These are phyloP conservation scores for Chlorella sp. DNA, from an alignment of 139 green algal genomes.

Conservation along the genomic window DNA sequence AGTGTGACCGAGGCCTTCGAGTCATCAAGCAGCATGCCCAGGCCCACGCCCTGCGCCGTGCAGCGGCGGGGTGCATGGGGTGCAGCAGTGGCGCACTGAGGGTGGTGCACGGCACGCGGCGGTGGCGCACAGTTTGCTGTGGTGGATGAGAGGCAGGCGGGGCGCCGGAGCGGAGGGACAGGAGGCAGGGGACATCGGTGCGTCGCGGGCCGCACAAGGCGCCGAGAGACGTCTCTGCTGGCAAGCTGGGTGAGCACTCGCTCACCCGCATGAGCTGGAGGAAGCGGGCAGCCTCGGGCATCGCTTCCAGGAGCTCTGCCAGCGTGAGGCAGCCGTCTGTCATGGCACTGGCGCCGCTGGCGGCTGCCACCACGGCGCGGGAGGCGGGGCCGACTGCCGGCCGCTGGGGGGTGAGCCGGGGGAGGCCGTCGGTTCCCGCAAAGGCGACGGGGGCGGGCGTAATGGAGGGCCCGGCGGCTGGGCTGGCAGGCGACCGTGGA, in stretches of 20 bases:
- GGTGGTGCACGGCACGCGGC: too few species aligned
- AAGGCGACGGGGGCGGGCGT: slow-evolving; percentile 6
- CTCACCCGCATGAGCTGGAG: slow-evolving; percentile 19
- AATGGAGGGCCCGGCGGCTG: background rate
- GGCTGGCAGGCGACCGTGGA: background rate
- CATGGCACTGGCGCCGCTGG: too few species aligned
- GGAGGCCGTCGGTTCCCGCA: background rate
- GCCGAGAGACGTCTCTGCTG: too few species aligned
- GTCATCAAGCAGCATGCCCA: slow-evolving; percentile 19
- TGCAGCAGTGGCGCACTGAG: background rate
- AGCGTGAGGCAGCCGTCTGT: slow-evolving; percentile 25
- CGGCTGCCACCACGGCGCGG: background rate
- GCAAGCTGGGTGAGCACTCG: too few species aligned
- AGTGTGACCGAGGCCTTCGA: slow-evolving; percentile 12
- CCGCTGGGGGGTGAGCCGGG: background rate
- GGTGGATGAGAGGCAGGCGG: too few species aligned
- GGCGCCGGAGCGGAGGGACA: too few species aligned
- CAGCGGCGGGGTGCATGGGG: background rate
- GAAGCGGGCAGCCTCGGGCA: slow-evolving; percentile 31
- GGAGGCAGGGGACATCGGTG: too few species aligned
- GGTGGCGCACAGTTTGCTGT: too few species aligned
- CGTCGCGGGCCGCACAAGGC: too few species aligned
- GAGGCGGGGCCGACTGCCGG: background rate
- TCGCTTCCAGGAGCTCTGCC: slow-evolving; percentile 24
- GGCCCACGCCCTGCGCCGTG: slow-evolving; percentile 4